A percentile compares a stretch with the other conserved stretches of the same genome.
Conservation (phyloP, 106 monocot species). For the Acanthochlamys bracteata region DNA sequence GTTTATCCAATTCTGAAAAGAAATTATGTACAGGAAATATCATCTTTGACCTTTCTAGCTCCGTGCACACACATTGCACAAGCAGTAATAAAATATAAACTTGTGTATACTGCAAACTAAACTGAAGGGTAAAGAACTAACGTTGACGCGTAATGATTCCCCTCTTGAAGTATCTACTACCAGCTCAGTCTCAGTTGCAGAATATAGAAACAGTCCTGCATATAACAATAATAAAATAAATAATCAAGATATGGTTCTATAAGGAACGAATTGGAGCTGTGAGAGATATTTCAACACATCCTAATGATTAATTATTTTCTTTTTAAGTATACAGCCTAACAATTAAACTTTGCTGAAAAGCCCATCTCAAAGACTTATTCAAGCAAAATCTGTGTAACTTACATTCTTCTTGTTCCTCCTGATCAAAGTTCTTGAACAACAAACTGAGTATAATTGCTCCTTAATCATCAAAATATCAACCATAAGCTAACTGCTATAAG, state of each 20-base stretch:
- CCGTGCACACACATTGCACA: not conserved
- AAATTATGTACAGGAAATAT: not conserved
- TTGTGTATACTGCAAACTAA: not conserved
- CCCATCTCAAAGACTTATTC: too few relatives aligned
- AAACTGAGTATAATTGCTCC: too few relatives aligned
- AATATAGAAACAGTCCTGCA: slow-evolving; percentile 64
- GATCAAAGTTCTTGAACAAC: too few relatives aligned
- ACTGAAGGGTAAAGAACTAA: slow-evolving; percentile 18
- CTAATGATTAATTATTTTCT: not conserved
- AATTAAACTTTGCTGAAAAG: too few relatives aligned
- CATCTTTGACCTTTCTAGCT: not conserved
- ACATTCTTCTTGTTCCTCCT: too few relatives aligned
- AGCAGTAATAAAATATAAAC: not conserved
- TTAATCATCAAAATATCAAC: too few relatives aligned
- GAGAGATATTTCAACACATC: not conserved
- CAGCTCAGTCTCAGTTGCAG: slow-evolving; percentile 60
- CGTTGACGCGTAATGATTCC: slow-evolving; percentile 49
- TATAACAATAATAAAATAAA: not conserved
- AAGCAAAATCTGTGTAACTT: too few relatives aligned
- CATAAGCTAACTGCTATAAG: too few relatives aligned
- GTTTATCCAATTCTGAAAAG: not conserved
- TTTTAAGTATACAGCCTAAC: not conserved
- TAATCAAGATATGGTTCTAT: not conserved
- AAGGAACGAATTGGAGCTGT: too few relatives aligned
- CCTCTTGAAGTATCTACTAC: slow-evolving; percentile 73